These are phyloP conservation scores for Phytophthora ramorum DNA, from an alignment of 352 stramenopile genomes.

Conservation along the genomic window DNA sequence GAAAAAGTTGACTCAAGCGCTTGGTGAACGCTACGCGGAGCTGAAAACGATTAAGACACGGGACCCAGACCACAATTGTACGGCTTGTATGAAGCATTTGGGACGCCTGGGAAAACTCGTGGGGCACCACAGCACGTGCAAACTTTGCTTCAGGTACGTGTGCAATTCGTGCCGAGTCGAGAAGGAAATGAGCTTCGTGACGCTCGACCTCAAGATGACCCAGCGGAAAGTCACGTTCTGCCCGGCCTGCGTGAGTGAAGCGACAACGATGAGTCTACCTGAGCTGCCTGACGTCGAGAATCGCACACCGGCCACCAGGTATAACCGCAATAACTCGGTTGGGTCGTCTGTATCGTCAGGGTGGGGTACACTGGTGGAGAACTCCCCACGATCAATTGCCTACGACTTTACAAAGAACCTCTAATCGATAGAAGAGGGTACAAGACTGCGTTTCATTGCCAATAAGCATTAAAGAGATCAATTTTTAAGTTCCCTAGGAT, in stretches of 20 bases:
- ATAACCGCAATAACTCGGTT: conserved; percentile 23
- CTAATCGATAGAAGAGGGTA: conserved; percentile 10
- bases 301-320: conserved; percentile 4
- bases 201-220: conserved; percentile 39
- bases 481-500: no score
- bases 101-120: conserved; percentile 26
- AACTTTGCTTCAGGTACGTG: conserved; percentile 37
- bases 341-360: conserved; percentile 30
- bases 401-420: conserved; percentile 45
- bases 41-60: conserved; percentile 24
- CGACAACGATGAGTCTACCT: conserved; percentile 7
- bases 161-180: conserved; percentile 33
- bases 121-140: conserved; percentile 30
- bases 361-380: conserved; percentile 17
- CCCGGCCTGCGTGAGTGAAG: conserved; percentile 24
- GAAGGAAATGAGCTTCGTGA: conserved; percentile 40
- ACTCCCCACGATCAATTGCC: conserved; percentile 14
- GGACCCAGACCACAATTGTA: conserved; percentile 21
- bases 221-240: conserved; percentile 51
- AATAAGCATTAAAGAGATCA: not conserved
- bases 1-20: conserved; percentile 49
- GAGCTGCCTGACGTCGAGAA: conserved; percentile 23
- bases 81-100: conserved; percentile 26
- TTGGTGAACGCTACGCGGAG: conserved; percentile 25
- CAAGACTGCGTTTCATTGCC: not conserved